phyloP scores from a whole-genome alignment of 805 yeast species.

The Saccharomycopsis fermentans region DNA sequence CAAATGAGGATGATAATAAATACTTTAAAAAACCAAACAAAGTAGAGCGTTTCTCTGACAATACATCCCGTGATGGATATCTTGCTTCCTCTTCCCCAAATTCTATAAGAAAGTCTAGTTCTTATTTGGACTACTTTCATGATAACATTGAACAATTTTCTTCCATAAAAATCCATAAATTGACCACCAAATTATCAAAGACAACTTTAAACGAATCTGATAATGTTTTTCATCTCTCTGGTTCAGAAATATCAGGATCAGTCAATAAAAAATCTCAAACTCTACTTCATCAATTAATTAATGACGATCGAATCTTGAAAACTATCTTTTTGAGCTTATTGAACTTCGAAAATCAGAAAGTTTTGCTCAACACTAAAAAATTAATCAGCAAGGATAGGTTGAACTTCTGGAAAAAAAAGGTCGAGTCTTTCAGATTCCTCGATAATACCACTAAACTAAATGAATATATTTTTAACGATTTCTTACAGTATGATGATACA shows the following conservation, averaged over 20 bases:
- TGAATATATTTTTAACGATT: background rate
- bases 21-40: background rate
- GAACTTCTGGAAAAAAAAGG: constrained; percentile 5
- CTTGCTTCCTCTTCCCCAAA: background rate
- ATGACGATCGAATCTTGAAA: background rate
- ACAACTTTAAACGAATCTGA: background rate
- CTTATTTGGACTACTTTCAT: background rate
- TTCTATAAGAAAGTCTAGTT: background rate
- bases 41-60: background rate
- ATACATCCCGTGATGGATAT: background rate
- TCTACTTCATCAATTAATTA: background rate
- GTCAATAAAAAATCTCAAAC: background rate
- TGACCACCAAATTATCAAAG: background rate
- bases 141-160: background rate
- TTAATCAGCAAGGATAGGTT: background rate
- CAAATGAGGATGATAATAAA: background rate
- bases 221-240: background rate
- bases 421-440: background rate
- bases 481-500: constrained; percentile 5
- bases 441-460: background rate
- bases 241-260: background rate
- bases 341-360: background rate
- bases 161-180: background rate
- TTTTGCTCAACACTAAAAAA: background rate
- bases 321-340: background rate